phyloP scores from a whole-genome alignment of 495 filamentous ascomycete genomes.

The Evansstolkia leycettana region DNA sequence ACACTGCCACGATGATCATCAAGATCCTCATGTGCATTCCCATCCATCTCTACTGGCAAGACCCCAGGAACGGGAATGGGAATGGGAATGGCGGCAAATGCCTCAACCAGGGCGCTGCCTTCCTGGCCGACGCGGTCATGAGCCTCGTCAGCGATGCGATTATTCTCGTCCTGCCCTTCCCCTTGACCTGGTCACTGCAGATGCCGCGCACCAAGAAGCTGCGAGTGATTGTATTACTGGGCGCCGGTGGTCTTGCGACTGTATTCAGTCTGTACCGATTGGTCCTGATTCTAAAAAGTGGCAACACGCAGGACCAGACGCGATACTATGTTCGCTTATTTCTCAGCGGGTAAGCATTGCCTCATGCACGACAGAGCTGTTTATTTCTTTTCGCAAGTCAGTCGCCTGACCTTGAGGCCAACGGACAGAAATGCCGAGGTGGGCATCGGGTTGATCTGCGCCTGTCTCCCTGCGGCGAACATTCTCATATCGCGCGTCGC shows the following conservation, averaged over 20 bases:
- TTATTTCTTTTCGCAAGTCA: too few relatives aligned
- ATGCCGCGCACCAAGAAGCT: slow-evolving; percentile 33
- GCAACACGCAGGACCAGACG: too few relatives aligned
- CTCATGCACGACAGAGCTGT: too few relatives aligned
- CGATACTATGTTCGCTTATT: slow-evolving; percentile 1
- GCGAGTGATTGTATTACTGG: slow-evolving; percentile 31
- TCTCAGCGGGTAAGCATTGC: slow-evolving; percentile 1
- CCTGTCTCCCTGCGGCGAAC: slow-evolving; percentile 21
- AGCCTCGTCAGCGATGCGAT: slow-evolving; percentile 33
- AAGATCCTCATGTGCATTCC: slow-evolving; percentile 29
- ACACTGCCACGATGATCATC: slow-evolving; percentile 18
- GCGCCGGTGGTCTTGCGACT: slow-evolving; percentile 34
- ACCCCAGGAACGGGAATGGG: too few relatives aligned
- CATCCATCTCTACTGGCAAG: slow-evolving; percentile 19
- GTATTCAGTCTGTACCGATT: slow-evolving; percentile 34
- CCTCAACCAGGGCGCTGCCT: slow-evolving; percentile 28
- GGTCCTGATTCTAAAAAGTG: slow-evolving; percentile 28
- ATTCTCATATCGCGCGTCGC: not conserved
- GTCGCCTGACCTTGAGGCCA: too few relatives aligned
- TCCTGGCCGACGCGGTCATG: slow-evolving; percentile 36
- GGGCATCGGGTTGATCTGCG: slow-evolving; percentile 35
- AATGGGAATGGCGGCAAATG: slow-evolving; percentile 16
- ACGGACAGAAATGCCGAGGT: slow-evolving; percentile 36
- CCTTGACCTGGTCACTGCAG: slow-evolving; percentile 34
- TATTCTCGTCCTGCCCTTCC: slow-evolving; percentile 33